These are phyloP conservation scores for Phytophthora meadii DNA, from an alignment of 352 stramenopile species.

Conservation along the genomic window DNA sequence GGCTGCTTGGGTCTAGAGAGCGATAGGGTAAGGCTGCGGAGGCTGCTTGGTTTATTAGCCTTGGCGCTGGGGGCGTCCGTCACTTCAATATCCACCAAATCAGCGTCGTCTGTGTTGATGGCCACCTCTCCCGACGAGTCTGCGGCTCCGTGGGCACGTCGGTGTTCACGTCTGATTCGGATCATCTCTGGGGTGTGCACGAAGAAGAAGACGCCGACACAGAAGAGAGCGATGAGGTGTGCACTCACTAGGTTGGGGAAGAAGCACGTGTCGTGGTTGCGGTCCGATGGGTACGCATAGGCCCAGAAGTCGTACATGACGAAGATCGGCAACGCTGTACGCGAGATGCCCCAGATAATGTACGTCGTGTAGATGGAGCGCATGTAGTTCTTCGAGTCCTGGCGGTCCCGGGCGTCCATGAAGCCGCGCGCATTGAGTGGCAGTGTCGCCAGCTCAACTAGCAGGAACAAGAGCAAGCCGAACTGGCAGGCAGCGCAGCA, in stretches of 20 bases:
- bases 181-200: conserved; percentile 82
- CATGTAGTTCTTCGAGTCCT: conserved; percentile 71
- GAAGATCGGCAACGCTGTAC: conserved; percentile 77
- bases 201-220: conserved; percentile 84
- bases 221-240: conserved; percentile 84
- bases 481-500: conserved; percentile 83
- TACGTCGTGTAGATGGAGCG: conserved; percentile 81
- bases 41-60: conserved; percentile 34
- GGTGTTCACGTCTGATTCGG: conserved; percentile 35
- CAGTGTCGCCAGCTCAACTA: conserved; percentile 83
- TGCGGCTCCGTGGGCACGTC: conserved; percentile 21
- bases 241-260: conserved; percentile 80
- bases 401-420: conserved; percentile 69
- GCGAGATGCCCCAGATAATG: conserved; percentile 75
- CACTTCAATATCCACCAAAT: conserved; percentile 34
- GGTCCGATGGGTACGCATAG: conserved; percentile 72
- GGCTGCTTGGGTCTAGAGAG: conserved; percentile 52
- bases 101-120: conserved; percentile 28
- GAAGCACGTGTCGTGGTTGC: conserved; percentile 80
- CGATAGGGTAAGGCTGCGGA: conserved; percentile 53
- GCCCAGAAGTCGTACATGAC: conserved; percentile 79
- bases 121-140: conserved; percentile 23
- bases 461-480: conserved; percentile 76
- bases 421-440: conserved; percentile 80
- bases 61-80: conserved; percentile 31